Base-by-base conservation (phyloP, 805 yeast genomes). In the Candida krabiensis region DNA sequence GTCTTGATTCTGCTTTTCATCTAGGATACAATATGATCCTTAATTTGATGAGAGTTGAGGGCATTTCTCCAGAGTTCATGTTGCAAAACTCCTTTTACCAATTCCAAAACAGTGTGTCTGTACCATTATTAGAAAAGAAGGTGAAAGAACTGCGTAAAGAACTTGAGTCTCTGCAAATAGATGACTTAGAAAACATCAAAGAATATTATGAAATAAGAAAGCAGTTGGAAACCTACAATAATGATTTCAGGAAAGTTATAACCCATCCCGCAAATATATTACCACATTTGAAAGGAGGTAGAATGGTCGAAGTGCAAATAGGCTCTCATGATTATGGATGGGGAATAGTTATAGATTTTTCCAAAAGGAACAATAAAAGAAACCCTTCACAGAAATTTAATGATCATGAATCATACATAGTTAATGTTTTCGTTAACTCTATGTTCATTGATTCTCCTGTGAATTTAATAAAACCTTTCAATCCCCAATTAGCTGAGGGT, bases 21-120 rank as follows among this genome's bases (percentile, higher is more conserved):
- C 69, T 93, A 45, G 97, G 98, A 17, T 93, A 93, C 64, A 93
- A 93, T 61, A 93, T 93, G 99, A 87, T 90, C 55, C 75, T 93
- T 63, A 93, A 93, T 61, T 72, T 93, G 61, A 79, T 93, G 84
- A 80, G 99, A 58, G 99, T 93, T 12, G 99, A 93, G 66, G 99
- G 99, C 43, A 87, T 93, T 38, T 89, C 98, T 1, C 98, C 99
- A 0, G 99, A 93, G 61, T 93, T 85, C 48, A 90, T 93, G 97
- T 73, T 93, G 49, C 96, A 89, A 60, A 77, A 84, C 52, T 91
- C 99, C 2, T 93, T 93, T 57, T 93, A 70, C 67, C 99, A 93
- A 63, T 95, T 90, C 61, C 99, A 93, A 61, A 91, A 86, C 58
- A 87, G 91, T 8, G 78, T 91, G 12, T 79, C 95, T 17, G 95